Base-by-base conservation (phyloP, 1,284 basidiomycete genomes). In the Crucibulum cyathiforme region DNA sequence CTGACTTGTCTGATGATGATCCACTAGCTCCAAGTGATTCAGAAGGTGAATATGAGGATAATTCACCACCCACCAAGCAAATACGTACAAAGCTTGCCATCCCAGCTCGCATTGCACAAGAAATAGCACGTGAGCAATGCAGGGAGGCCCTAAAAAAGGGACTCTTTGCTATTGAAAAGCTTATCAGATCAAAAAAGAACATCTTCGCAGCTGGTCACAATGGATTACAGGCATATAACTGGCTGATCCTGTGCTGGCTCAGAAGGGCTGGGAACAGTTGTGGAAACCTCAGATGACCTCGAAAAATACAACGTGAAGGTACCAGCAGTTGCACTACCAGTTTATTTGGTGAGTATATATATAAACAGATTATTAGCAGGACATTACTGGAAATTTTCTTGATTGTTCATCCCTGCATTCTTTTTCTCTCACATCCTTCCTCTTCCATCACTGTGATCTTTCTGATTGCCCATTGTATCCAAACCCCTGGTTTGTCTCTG, bases 201-300 rank as follows among this genome's bases (percentile, higher is more conserved):
- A 6, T 15, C 15, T 48, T 48, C 5, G 15, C 13, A 19, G 47
- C 47, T 48, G 47, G 47, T 12, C 47, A 48, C 10, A 48, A 48
- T 48, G 65, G 67, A 19, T 60, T 74, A 8, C 71, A 73, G 55
- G 60, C 63, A 35, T 57, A 57, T 13, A n/a, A 3, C 47, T n/a
- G 47, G 13, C 10, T 48, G 10, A 19, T 12, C 13, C 24, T 15
- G 47, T 12, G 24, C 10, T 31, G 47, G 13, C 10, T 10, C 36
- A 15, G 47, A 15, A n/a, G 10, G 10, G 24, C 12, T n/a, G 15
- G 24, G 10, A n/a, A 19, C 10, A 3, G 15, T 6, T 31, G 47
- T 19, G 24, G 13, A 24, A n/a, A 19, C 47, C 7, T n/a, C 10
- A 47, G 45, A 39, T 36, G 24, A 5, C 24, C 24, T 31, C 5